Evolutionary conservation across 2,329 filamentous ascomycete species (phyloP), one percentile per base, ranked within the genome.

Genomic region (Aspergillus costaricaensis): DNA sequence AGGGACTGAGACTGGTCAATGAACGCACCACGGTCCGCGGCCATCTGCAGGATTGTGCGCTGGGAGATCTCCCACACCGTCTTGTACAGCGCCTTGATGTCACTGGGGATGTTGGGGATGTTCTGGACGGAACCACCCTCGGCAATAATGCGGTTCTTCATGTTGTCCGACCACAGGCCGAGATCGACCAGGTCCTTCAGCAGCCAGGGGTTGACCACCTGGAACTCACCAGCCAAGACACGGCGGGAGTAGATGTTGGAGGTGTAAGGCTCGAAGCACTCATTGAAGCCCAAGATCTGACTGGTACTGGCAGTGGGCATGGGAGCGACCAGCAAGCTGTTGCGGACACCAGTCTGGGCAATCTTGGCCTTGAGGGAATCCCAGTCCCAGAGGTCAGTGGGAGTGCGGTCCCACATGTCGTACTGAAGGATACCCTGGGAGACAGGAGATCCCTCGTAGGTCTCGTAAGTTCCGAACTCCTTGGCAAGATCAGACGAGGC

Each of bases 101-200:
- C 95, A 32, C 90, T 87, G 14, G 95, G 94, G 65, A 99, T 97
- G 80, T 96, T 98, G 74, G 94, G 91, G 65, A 99, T 94, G 79
- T 95, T 94, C 79, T 98, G 95, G 58, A 99, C 90, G 19, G 94
- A 98, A 67, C 95, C 95, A 68, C 91, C 91, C 64, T 97, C 94
- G 60, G 95, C 90, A 73, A 99, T 99, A 84, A 99, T 99, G 71
- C 95, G 92, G 85, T 99, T 99, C 89, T 99, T 99, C 95, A 99
- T 99, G 82, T 92, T 92, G 80, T 99, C 94, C 51, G 94, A 97
- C 95, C 95, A 99, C 48, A 99, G 85, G 63, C 95, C 95, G 82
- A 97, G 91, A 74, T 99, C 95, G 68, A 99, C 95, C 30, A 99
- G 88, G 72, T 99, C 95, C 85, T 96, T 97, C 63, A 99, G 87